These are phyloP conservation scores for Toxicodendron radicans DNA, from an alignment of 345 rosid genomes.

Conservation along the genomic window DNA sequence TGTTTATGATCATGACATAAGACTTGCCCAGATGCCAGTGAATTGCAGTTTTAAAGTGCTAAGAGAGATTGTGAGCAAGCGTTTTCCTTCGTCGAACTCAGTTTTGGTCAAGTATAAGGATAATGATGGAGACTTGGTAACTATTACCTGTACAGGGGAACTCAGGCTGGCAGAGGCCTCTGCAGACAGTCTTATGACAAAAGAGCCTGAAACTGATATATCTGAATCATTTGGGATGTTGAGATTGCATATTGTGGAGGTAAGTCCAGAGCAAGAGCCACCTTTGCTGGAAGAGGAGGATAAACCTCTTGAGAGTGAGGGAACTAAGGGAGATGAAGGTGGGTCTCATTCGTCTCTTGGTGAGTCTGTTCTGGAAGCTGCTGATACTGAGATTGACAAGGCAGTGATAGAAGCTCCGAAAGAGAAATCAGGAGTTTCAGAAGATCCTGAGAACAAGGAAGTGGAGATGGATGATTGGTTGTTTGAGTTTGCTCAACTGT, in stretches of 20 bases:
- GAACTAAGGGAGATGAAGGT: conserved; percentile 55
- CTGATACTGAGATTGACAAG: conserved; percentile 51
- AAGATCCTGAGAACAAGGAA: conserved; percentile 78
- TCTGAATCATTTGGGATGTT: conserved; percentile 59
- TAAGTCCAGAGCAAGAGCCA: conserved; percentile 91
- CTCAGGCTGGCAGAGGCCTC: conserved; percentile 73
- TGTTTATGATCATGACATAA: conserved; percentile 89
- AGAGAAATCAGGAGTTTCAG: conserved; percentile 54
- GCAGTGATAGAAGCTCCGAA: conserved; percentile 47
- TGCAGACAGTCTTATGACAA: conserved; percentile 53
- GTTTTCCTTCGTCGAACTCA: conserved; percentile 83
- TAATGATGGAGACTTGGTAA: conserved; percentile 90
- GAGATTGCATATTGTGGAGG: conserved; percentile 91
- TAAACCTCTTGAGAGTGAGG: conserved; percentile 59
- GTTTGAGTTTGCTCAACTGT: conserved; percentile 94
- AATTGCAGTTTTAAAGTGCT: conserved; percentile 72
- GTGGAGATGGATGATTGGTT: conserved; percentile 98
- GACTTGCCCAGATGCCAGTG: conserved; percentile 85
- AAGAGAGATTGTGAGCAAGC: conserved; percentile 75
- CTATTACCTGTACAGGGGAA: conserved; percentile 73
- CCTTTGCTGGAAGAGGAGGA: conserved; percentile 66
- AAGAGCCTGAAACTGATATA: conserved; percentile 61
- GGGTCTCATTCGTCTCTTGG: conserved; percentile 48
- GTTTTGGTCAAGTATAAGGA: conserved; percentile 88
- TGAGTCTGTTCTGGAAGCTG: conserved; percentile 49